phyloP scores from a whole-genome alignment of 768 basidiomycete genomes.

The Lyophyllum semitale region DNA sequence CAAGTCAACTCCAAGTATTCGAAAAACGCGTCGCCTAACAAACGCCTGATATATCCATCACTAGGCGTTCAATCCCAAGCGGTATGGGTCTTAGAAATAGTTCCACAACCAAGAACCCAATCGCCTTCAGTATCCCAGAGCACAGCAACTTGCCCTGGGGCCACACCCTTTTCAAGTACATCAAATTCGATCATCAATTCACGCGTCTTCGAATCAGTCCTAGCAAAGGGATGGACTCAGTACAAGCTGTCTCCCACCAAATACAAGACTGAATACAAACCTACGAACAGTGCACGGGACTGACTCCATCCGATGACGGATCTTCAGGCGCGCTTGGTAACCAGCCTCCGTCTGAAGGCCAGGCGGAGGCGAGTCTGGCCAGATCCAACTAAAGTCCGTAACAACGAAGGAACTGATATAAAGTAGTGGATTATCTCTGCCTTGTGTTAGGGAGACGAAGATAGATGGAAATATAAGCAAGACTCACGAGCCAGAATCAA shows the following conservation, averaged over 20 bases:
- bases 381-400: constrained; percentile 75
- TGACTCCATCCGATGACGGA: constrained; percentile 69
- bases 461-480: neutral
- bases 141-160: constrained; percentile 80
- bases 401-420: constrained; percentile 41
- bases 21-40: too few relatives aligned
- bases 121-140: constrained; percentile 67
- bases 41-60: too few relatives aligned
- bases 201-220: constrained; percentile 9
- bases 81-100: constrained; percentile 48
- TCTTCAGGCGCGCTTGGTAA: constrained; percentile 52
- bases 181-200: constrained; percentile 52
- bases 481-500: constrained; percentile 73
- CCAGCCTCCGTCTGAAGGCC: constrained; percentile 44
- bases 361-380: constrained; percentile 57
- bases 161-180: constrained; percentile 64
- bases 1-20: too few relatives aligned
- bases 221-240: constrained; percentile 3
- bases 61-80: too few relatives aligned
- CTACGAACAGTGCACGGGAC: constrained; percentile 53
- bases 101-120: constrained; percentile 85
- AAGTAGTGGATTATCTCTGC: constrained; percentile 64
- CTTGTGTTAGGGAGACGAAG: neutral
- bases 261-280: constrained; percentile 33
- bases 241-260: constrained; percentile 15